phyloP scores from a whole-genome alignment of 2,329 filamentous ascomycete genomes.

The Aureobasidium namibiae region DNA sequence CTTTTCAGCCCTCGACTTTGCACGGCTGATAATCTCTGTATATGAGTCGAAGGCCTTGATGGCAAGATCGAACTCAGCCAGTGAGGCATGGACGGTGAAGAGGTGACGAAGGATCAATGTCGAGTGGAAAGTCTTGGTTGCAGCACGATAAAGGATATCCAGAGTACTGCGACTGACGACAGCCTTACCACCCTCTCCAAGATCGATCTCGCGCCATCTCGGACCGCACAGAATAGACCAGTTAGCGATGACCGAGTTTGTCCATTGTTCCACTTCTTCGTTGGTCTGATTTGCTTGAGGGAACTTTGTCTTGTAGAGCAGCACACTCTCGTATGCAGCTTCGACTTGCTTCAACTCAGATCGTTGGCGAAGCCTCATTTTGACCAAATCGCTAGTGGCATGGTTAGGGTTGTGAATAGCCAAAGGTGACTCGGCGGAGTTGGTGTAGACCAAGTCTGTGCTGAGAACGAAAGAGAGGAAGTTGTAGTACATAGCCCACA shows the following conservation, averaged over 20 bases:
- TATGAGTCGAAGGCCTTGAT: constrained; percentile 90
- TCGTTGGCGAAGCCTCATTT: constrained; percentile 44
- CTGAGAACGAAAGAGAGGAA: constrained; percentile 70
- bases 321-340: constrained; percentile 65
- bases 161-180: constrained; percentile 67
- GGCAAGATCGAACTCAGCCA: constrained; percentile 87
- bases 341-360: constrained; percentile 75
- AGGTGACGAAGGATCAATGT: constrained; percentile 78
- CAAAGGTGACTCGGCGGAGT: constrained; percentile 15
- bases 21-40: constrained; percentile 75
- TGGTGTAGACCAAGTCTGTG: constrained; percentile 49
- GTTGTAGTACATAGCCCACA: constrained; percentile 82
- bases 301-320: constrained; percentile 73
- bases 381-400: constrained; percentile 17
- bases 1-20: constrained; percentile 76
- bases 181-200: constrained; percentile 73
- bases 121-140: constrained; percentile 91
- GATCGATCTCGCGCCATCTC: constrained; percentile 70
- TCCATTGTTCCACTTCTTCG: constrained; percentile 72
- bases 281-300: constrained; percentile 75
- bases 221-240: constrained; percentile 77
- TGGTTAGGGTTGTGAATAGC: constrained; percentile 20
- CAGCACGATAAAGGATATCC: constrained; percentile 78
- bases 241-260: constrained; percentile 70
- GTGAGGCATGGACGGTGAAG: constrained; percentile 76